Evolutionary conservation across 306 rosid genomes (phyloP), one percentile per base, ranked within the genome.

Genomic region (Castanea mollissima): DNA sequence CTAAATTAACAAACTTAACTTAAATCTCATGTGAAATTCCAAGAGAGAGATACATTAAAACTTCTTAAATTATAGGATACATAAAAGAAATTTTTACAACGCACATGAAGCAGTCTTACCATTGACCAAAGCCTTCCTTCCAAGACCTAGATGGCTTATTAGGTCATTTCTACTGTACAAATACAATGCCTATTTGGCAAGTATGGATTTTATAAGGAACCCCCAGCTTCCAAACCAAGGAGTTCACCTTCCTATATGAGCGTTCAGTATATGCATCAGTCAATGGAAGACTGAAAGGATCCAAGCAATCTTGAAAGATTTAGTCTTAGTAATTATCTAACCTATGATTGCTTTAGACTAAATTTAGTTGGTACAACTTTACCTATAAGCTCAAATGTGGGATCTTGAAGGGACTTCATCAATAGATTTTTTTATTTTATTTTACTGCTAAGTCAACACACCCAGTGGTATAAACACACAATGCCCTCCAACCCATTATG

Each of bases 1-100:
- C 99, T 95, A 72, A 55, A 76, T 55, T 74, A 80, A 84, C 73
- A 21, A 67, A 75, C 73, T 62, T 38, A 41, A 84, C 72, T 34
- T 74, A 35, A 74, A 69, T 83, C 69, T 73, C 75, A 73, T 55
- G 49, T 79, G 57, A 74, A 79, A 46, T 54, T 15, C 58, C 15
- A 27, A 12, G 27, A 76, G 52, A 55, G 67, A 76, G 31, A 52
- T 29, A 38, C 25, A 68, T 51, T 54, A 57, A 19, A 69, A 71
- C 72, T 67, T 55, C 16, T 52, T 8, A 14, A 35, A 44, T 52
- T 9, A 55, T 10, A 68, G 76, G n/a, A 69, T 69, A 63, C 6
- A 23, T 60, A 19, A 44, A 68, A 68, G 52, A 68, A 34, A 19
- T 9, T 19, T 18, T 67, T 35, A 13, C 31, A 60, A 19, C 25